Conservation (phyloP, 495 filamentous ascomycete species). For the Hypoxylon intermedium region DNA sequence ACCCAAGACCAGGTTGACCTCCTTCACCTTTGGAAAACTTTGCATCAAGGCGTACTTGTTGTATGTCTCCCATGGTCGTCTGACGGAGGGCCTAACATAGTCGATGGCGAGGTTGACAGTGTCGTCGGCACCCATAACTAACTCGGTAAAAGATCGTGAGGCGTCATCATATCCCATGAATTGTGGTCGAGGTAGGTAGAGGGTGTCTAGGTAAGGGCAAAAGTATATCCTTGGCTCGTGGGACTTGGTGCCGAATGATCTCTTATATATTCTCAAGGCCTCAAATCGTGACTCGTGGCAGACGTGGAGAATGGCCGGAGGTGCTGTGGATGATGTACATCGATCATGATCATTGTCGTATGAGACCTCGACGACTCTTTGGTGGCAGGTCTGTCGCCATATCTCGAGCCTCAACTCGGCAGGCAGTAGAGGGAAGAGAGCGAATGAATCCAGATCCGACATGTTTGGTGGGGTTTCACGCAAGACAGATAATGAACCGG, state of each 20-base stretch:
- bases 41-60: slow-evolving; percentile 57
- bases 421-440: slow-evolving; percentile 52
- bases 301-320: slow-evolving; percentile 51
- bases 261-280: slow-evolving; percentile 49
- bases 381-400: slow-evolving; percentile 50
- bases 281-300: slow-evolving; percentile 56
- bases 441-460: slow-evolving; percentile 40
- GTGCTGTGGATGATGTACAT: slow-evolving; percentile 47
- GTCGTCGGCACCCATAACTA: slow-evolving; percentile 37
- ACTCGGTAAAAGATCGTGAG: slow-evolving; percentile 47
- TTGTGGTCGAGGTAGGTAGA: slow-evolving; percentile 56
- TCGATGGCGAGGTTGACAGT: slow-evolving; percentile 55
- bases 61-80: slow-evolving; percentile 61
- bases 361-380: slow-evolving; percentile 52
- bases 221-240: slow-evolving; percentile 51
- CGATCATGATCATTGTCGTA: slow-evolving; percentile 44
- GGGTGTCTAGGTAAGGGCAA: slow-evolving; percentile 52
- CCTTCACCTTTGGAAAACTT: slow-evolving; percentile 49
- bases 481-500: slow-evolving; percentile 3
- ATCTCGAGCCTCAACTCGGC: slow-evolving; percentile 59
- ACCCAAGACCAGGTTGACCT: slow-evolving; percentile 50
- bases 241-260: slow-evolving; percentile 49
- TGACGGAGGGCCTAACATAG: slow-evolving; percentile 53
- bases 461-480: slow-evolving; percentile 20
- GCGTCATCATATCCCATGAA: slow-evolving; percentile 58